A percentile compares a stretch with the other conserved stretches of the same genome.
Conservation (phyloP, 73 alveolate genomes). For the Tetrahymena malaccensis region DNA sequence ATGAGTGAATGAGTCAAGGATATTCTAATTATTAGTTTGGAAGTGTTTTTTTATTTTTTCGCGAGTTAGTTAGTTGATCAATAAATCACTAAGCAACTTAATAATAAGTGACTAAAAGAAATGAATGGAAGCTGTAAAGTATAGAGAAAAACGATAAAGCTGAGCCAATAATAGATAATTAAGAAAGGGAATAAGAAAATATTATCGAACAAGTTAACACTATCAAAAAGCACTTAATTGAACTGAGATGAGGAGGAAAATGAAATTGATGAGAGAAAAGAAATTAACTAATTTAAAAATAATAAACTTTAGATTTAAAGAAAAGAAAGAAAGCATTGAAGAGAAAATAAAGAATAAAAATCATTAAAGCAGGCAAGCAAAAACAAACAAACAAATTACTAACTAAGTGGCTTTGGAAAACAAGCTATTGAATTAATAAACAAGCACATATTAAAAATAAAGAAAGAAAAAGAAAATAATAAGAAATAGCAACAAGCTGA, state of each 20-base stretch:
- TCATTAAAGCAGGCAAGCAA: background rate
- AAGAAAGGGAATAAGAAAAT: background rate
- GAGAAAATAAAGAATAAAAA: background rate
- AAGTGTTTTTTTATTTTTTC: background rate
- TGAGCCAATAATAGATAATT: background rate
- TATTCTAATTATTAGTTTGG: background rate
- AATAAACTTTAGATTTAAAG: background rate
- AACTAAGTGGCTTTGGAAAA: too few relatives aligned
- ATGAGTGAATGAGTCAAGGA: background rate
- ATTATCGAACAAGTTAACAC: background rate
- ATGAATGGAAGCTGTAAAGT: background rate
- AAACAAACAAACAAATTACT: background rate
- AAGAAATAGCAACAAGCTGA: background rate
- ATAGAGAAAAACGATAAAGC: background rate
- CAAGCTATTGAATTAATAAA: too few relatives aligned
- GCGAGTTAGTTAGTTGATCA: background rate
- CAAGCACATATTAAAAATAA: background rate
- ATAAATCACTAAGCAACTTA: background rate
- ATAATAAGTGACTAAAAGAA: background rate
- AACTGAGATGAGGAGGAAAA: background rate
- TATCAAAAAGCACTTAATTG: background rate
- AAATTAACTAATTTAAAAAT: background rate
- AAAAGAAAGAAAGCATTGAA: background rate
- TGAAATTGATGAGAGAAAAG: background rate
- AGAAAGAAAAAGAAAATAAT: background rate